These are phyloP conservation scores for Pseudotsuga menziesii DNA, from an alignment of 75 land plant species.

Conservation along the genomic window DNA sequence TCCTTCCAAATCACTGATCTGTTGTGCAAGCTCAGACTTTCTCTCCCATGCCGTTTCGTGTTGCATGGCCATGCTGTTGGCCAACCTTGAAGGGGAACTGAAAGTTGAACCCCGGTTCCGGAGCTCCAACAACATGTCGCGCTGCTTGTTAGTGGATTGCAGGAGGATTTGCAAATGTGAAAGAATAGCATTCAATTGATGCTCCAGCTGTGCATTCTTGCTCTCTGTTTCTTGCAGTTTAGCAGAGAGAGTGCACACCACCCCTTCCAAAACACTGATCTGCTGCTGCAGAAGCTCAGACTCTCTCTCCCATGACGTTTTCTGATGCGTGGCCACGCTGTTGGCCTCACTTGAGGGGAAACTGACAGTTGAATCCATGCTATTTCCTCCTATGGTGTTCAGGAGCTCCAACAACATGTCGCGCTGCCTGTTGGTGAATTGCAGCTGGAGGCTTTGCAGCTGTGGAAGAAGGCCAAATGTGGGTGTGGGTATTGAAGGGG, in stretches of 20 bases:
- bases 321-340: too few species aligned
- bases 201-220: too few species aligned
- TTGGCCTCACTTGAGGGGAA: too few species aligned
- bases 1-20: not conserved
- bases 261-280: too few species aligned
- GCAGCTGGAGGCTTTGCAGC: not conserved
- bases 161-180: not conserved
- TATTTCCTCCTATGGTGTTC: not conserved
- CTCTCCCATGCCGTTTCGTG: not conserved
- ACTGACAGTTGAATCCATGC: too few species aligned
- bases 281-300: too few species aligned
- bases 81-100: too few species aligned
- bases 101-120: not conserved
- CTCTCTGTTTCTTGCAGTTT: too few species aligned
- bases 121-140: not conserved
- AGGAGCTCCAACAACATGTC: not conserved
- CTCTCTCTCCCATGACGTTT: too few species aligned
- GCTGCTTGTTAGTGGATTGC: not conserved
- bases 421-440: not conserved
- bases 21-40: not conserved
- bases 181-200: not conserved
- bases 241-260: too few species aligned
- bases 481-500: not conserved
- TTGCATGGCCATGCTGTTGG: not conserved
- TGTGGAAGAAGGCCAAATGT: not conserved